Evolutionary conservation across 441 rosid species (phyloP), one percentile per base, ranked within the genome.

Genomic region (Cnidoscolus chayamansa): DNA sequence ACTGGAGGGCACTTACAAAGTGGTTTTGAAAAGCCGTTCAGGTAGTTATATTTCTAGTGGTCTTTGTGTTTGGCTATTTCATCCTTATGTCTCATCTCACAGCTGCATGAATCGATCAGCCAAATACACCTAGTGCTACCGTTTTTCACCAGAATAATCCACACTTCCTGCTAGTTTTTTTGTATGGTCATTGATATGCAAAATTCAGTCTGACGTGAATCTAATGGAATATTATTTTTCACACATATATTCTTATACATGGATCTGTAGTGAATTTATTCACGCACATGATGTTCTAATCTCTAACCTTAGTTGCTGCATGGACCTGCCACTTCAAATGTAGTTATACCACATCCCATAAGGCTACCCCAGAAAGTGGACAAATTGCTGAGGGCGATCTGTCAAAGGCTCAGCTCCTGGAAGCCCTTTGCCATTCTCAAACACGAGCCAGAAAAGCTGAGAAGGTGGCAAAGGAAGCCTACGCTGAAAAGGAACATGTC

Each of bases 371-470:
- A 25, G 84, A 80, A 74, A 59, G 74, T 48, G 78, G 79, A 59
- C 68, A 53, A 64, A 79, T 65, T 83, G 57, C 82, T 2, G 92
- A 87, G 77, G 57, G 75, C 64, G 92, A 83, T 58, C 79, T 89
- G 32, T 81, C 86, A 81, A 95, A 90, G 82, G 84, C 90, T 47
- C 85, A 87, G 87, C 84, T 95, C 11, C 72, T 95, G 78, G 98
- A 92, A 80, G 99, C 99, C 35, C 82, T 94, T 25, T 51, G 94
- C 57, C 99, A 82, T 76, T 94, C 99, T 53, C 99, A 94, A 82
- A 94, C 99, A 9, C 89, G 99, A 35, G 98, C 98, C 49, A 89
- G 97, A 77, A 94, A 94, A 85, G 98, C 99, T 3, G 99, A 94
- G 79, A 87, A 84, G 71, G 88, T 87, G 59, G 99, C 93, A 20